These are phyloP conservation scores for Aspergillus amoenus DNA, from an alignment of 2,329 filamentous ascomycete genomes.

Conservation along the genomic window DNA sequence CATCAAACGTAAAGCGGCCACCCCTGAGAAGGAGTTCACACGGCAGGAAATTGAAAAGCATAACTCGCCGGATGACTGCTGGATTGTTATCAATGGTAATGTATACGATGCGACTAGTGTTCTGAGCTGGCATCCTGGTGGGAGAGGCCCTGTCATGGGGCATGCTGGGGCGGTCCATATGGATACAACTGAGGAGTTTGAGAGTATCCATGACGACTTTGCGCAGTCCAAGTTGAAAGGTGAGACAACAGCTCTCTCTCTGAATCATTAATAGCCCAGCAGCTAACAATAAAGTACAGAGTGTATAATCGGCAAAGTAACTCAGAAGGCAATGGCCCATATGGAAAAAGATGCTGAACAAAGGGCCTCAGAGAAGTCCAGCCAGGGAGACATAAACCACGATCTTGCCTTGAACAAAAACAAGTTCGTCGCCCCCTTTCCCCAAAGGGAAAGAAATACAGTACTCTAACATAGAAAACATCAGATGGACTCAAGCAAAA, in stretches of 20 bases:
- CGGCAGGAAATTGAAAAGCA: conserved; percentile 56
- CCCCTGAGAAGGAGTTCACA: conserved; percentile 53
- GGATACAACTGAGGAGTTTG: conserved; percentile 51
- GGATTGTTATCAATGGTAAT: conserved; percentile 54
- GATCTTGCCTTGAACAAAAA: conserved; percentile 41
- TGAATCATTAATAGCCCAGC: background rate
- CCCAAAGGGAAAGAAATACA: background rate
- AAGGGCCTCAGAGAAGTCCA: conserved; percentile 39
- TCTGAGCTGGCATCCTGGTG: conserved; percentile 52
- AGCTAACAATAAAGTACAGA: conserved; percentile 35
- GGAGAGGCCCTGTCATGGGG: conserved; percentile 48
- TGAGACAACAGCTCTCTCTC: conserved; percentile 22
- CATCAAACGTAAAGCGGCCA: conserved; percentile 45
- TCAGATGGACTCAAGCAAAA: conserved; percentile 46
- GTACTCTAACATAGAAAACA: background rate
- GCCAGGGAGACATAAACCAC: conserved; percentile 28
- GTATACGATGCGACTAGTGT: conserved; percentile 53
- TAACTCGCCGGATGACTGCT: conserved; percentile 49
- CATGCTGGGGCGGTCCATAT: conserved; percentile 53
- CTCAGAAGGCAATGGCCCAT: conserved; percentile 49
- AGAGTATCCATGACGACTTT: conserved; percentile 53
- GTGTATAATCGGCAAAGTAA: conserved; percentile 51
- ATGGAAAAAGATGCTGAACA: conserved; percentile 48
- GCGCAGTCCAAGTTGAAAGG: conserved; percentile 51
- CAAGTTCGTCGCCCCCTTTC: conserved; percentile 11